phyloP scores from a whole-genome alignment of 192 early-diverging fungal species.

The Allomyces javanicus region DNA sequence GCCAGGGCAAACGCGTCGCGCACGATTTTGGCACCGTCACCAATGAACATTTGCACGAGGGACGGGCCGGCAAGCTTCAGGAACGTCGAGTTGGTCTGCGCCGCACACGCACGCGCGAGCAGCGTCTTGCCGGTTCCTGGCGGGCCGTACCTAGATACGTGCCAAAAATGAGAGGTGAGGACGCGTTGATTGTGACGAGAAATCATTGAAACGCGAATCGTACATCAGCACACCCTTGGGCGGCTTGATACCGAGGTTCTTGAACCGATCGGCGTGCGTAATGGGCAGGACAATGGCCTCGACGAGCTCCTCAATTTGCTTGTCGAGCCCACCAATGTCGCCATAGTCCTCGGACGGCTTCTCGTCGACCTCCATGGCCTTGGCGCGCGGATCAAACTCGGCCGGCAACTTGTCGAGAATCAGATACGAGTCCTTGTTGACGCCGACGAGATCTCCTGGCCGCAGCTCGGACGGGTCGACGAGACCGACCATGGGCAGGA shows the following conservation, averaged over 20 bases:
- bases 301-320: constrained; percentile 71
- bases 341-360: constrained; percentile 95
- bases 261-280: constrained; percentile 68
- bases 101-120: constrained; percentile 91
- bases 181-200: neutral
- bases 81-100: constrained; percentile 87
- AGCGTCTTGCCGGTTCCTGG: constrained; percentile 80
- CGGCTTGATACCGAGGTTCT: constrained; percentile 69
- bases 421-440: constrained; percentile 94
- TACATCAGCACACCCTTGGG: constrained; percentile 34
- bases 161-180: too few species aligned
- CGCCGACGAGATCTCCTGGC: constrained; percentile 93
- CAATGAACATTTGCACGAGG: constrained; percentile 96
- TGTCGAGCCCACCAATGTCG: constrained; percentile 79
- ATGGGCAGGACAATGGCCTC: constrained; percentile 74
- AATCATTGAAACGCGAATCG: neutral
- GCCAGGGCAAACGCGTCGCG: constrained; percentile 91
- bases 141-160: constrained; percentile 64
- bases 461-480: constrained; percentile 73
- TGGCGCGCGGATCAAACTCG: constrained; percentile 93
- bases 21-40: constrained; percentile 92
- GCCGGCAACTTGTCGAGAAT: constrained; percentile 89
- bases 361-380: constrained; percentile 99
- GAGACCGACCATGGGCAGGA: constrained; percentile 89
- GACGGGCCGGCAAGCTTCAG: constrained; percentile 92